Evolutionary conservation across 2,329 filamentous ascomycete genomes (phyloP), one percentile per base, ranked within the genome.

Genomic region (Penicillium occitanis): DNA sequence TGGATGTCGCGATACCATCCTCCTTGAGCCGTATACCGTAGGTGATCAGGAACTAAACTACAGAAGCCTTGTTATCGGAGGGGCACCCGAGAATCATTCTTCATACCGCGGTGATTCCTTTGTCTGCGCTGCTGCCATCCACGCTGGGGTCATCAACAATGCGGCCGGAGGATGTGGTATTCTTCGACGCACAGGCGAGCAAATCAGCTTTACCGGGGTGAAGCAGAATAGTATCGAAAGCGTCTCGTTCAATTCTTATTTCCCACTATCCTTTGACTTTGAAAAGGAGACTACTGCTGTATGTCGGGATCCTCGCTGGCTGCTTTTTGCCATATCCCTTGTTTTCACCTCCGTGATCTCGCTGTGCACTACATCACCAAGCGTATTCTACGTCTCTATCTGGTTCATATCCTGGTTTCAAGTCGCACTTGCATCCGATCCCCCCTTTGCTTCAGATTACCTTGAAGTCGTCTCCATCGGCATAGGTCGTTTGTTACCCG

Each of bases 31-130:
- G 8, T 85, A 87, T 71, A 81, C 83, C 55, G 81, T 88, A n/a
- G 86, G 86, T 44, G 81, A 82, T 37, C 76, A 85, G 66, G 80
- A 84, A 64, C 76, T 85, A 46, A 85, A 84, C 65, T 88, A 87
- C 70, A 79, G 79, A 48, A 81, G 79, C 7, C 73, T 87, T 3
- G 84, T 88, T 1, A 77, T 88, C 44, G 86, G 86, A 30, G 86
- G 86, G 0, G 80, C 81, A 2, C 75, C 79, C 19, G 74, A 77
- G 30, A 75, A 77, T 5, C 74, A 78, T 64, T 79, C 82, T 1
- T 77, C 83, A 64, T 88, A 88, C 71, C 84, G 86, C 14, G 84
- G 83, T 19, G 86, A 88, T 71, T 87, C 85, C 2, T 87, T 86
- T 73, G 85, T 88, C 66, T 88, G 86, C 70, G 82, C 81, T 17